These are phyloP conservation scores for Naematelia encephala DNA, from an alignment of 768 basidiomycete genomes.

Conservation along the genomic window DNA sequence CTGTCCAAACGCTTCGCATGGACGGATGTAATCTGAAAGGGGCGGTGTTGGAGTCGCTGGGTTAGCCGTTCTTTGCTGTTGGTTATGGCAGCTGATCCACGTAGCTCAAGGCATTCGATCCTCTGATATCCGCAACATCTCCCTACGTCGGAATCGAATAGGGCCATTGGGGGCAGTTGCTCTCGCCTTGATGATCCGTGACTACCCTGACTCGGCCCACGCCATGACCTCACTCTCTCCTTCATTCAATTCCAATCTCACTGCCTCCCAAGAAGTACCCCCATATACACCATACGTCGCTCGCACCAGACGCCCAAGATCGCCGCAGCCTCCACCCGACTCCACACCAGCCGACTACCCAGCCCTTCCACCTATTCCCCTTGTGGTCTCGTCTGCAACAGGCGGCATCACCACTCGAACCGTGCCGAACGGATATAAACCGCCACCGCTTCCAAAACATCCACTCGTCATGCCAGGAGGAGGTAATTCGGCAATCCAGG, in stretches of 20 bases:
- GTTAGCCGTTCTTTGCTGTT: conserved; percentile 56
- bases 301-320: conserved; percentile 19
- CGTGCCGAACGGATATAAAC: conserved; percentile 51
- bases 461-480: conserved; percentile 53
- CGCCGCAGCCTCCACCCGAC: conserved; percentile 9
- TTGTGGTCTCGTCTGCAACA: conserved; percentile 23
- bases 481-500: conserved; percentile 50
- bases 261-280: conserved; percentile 7
- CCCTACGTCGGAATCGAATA: conserved; percentile 83
- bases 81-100: too few species aligned
- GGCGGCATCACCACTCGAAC: conserved; percentile 38
- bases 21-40: conserved; percentile 80
- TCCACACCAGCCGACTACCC: conserved; percentile 14
- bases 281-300: conserved; percentile 49
- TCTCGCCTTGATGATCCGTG: conserved; percentile 90
- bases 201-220: conserved; percentile 74
- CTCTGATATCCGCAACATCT: conserved; percentile 81
- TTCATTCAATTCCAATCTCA: conserved; percentile 13
- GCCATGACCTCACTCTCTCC: conserved; percentile 49
- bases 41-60: conserved; percentile 71
- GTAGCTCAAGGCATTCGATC: conserved; percentile 77
- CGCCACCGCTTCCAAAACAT: conserved; percentile 57
- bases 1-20: conserved; percentile 71
- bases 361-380: conserved; percentile 38
- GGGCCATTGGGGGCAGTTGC: conserved; percentile 80